Evolutionary conservation across 2,329 filamentous ascomycete species (phyloP), one percentile per base, ranked within the genome.

Genomic region (Pseudopithomyces maydicus): DNA sequence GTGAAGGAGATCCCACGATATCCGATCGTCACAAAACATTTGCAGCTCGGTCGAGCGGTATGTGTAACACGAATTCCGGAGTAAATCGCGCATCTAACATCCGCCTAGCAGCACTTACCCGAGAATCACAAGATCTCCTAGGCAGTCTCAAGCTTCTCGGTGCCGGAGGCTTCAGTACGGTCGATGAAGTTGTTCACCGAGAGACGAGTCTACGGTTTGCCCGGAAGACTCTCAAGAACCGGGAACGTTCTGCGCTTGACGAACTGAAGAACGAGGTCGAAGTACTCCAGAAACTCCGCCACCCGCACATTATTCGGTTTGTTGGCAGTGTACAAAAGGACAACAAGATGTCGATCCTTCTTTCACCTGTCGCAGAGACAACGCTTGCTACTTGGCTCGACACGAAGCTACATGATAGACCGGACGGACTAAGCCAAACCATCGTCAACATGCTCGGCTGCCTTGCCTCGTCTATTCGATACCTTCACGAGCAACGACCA

Each of bases 171-270:
- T 76, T 76, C 50, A 73, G 71, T 62, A 74, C 70, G 23, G 73
- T 76, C 19, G 73, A 76, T 17, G 73, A 76, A 56, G 73, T 76
- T 22, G 56, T 74, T 11, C 70, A 75, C 59, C 70, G 68, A 15
- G 67, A 65, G 38, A 76, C 73, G 55, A 70, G 68, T 49, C 59
- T 76, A 22, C 61, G 68, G 22, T 56, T 76, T 29, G 65, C 67
- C 58, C 67, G 73, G 4, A 76, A 76, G 68, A 76, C 73, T 48
- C 71, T 76, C 35, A 75, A 74, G 66, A 75, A 75, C 55, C 71
- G 70, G 14, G 60, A 71, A 19, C 63, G 56, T 19, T 69, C 68
- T 6, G 72, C 71, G 3, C 56, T 72, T 6, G 66, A 70, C 17
- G 73, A 76, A 39, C 57, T 76, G 8, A 69, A 64, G 57, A 72